Conservation (phyloP, 495 filamentous ascomycete genomes). For the Cudoniella acicularis region DNA sequence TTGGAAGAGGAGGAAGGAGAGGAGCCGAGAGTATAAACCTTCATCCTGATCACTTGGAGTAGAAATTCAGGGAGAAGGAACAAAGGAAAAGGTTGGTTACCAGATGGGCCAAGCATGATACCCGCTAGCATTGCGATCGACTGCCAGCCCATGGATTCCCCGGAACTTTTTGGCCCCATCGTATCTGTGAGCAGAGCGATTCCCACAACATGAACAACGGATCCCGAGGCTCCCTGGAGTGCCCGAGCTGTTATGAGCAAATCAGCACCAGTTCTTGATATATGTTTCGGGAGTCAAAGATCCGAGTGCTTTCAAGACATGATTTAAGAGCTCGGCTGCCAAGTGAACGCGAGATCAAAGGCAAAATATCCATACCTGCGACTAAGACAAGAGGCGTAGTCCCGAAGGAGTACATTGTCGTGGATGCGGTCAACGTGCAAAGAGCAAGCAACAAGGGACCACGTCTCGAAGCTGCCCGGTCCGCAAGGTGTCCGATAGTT, state of each 20-base stretch:
- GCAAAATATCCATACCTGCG: too few species aligned
- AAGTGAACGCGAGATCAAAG: too few species aligned
- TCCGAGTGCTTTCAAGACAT: too few species aligned
- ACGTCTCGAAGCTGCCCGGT: neutral
- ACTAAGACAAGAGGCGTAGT: neutral
- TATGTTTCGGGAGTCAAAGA: too few species aligned
- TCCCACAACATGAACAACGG: constrained; percentile 1
- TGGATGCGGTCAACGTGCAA: neutral
- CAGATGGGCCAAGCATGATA: neutral
- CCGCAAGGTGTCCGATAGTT: neutral
- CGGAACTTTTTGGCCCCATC: neutral
- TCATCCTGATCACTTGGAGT: too few species aligned
- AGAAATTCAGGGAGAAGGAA: too few species aligned
- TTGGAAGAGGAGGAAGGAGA: too few species aligned
- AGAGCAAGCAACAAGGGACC: neutral
- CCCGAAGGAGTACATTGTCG: neutral
- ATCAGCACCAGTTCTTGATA: too few species aligned
- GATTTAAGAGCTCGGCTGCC: too few species aligned
- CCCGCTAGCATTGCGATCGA: neutral
- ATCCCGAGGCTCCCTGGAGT: constrained; percentile 6
- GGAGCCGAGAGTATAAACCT: too few species aligned
- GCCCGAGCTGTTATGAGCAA: too few species aligned
- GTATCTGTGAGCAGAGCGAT: constrained; percentile 1
- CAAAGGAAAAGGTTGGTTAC: too few species aligned
- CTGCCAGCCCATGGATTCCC: constrained; percentile 4